Conservation (phyloP, 2,329 filamentous ascomycete genomes). For the Hypocrella siamensis region DNA sequence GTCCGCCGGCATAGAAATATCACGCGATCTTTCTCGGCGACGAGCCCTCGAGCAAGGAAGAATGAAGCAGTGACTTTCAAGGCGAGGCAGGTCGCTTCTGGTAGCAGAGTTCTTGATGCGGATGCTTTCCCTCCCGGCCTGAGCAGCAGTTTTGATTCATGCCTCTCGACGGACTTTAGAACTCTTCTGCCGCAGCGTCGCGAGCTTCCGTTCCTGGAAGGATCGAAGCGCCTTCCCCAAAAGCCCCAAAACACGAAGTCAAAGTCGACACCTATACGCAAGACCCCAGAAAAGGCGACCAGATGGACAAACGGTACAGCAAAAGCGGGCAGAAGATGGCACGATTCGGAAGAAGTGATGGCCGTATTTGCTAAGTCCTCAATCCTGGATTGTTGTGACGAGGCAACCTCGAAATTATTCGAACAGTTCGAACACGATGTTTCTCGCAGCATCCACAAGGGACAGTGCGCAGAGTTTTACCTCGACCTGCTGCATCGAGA, state of each 20-base stretch:
- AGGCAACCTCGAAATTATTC: conserved; percentile 11
- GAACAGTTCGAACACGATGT: conserved; percentile 18
- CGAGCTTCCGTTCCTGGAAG: conserved; percentile 12
- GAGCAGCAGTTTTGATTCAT: not conserved
- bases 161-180: conserved; percentile 8
- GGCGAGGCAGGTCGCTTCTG: not conserved
- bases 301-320: too few relatives aligned
- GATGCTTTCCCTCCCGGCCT: not conserved
- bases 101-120: not conserved
- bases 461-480: conserved; percentile 14
- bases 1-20: conserved; percentile 2
- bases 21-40: conserved; percentile 3
- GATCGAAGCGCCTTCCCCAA: too few relatives aligned
- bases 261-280: too few relatives aligned
- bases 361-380: too few relatives aligned
- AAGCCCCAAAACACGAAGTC: too few relatives aligned
- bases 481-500: conserved; percentile 10
- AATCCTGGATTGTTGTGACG: conserved; percentile 11
- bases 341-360: too few relatives aligned
- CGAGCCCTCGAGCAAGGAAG: not conserved
- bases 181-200: conserved; percentile 15
- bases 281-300: too few relatives aligned
- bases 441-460: conserved; percentile 7
- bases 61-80: too few relatives aligned
- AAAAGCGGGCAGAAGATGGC: too few relatives aligned